Evolutionary conservation across 2,329 filamentous ascomycete genomes (phyloP).

Genomic region (Periconia digitata): DNA sequence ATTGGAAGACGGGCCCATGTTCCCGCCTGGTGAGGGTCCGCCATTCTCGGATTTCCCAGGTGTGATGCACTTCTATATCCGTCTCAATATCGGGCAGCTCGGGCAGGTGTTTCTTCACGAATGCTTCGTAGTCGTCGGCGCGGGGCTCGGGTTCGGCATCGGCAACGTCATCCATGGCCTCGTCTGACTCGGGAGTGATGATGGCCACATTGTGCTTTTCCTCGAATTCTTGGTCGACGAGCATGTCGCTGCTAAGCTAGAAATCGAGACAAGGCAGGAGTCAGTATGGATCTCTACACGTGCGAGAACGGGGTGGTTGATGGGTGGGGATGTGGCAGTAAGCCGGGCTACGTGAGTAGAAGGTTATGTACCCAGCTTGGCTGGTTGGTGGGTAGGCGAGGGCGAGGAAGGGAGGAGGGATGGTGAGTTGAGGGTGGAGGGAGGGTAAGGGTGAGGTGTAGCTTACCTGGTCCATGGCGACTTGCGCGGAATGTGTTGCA

Average conservation of each 20-base stretch:
- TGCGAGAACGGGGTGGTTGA: too few relatives aligned
- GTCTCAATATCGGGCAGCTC: slow-evolving; percentile 79
- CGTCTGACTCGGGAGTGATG: slow-evolving; percentile 61
- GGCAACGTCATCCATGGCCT: slow-evolving; percentile 58
- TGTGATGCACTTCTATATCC: slow-evolving; percentile 72
- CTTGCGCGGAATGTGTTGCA: slow-evolving; percentile 12
- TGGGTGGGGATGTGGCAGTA: too few relatives aligned
- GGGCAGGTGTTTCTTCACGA: slow-evolving; percentile 77
- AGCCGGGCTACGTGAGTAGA: background rate
- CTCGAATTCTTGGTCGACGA: slow-evolving; percentile 64
- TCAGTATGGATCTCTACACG: background rate
- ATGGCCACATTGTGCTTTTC: slow-evolving; percentile 64
- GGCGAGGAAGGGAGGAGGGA: background rate
- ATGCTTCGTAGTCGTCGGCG: slow-evolving; percentile 73
- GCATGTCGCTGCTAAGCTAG: slow-evolving; percentile 64
- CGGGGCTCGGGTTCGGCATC: slow-evolving; percentile 55
- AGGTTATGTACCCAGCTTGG: background rate
- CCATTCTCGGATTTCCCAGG: slow-evolving; percentile 90
- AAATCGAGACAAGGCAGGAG: background rate
- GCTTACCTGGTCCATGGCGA: slow-evolving; percentile 44
- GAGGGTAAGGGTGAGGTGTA: slow-evolving; percentile 1
- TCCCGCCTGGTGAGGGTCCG: slow-evolving; percentile 73
- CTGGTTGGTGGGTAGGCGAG: background rate
- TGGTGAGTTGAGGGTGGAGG: background rate
- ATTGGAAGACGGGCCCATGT: slow-evolving; percentile 85